phyloP scores from a whole-genome alignment of 768 basidiomycete species.

The Boletus reticulatus region DNA sequence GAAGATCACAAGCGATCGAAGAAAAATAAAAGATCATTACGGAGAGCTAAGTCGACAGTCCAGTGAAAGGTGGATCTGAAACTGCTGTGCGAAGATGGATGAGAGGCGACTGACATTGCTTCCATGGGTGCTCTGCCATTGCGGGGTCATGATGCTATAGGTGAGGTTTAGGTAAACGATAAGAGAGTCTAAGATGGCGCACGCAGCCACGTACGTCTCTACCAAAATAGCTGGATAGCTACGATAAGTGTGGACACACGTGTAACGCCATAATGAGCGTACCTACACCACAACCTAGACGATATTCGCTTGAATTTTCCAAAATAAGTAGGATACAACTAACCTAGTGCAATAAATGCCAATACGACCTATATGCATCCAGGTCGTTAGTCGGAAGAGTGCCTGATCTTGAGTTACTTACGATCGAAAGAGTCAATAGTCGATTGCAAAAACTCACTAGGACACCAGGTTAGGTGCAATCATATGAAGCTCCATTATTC shows the following conservation, averaged over 20 bases:
- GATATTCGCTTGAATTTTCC: not conserved
- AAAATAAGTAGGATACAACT: not conserved
- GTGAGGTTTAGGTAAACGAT: not conserved
- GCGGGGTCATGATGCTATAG: conserved; percentile 26
- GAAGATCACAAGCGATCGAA: conserved; percentile 33
- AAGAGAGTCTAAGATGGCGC: not conserved
- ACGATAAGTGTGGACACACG: not conserved
- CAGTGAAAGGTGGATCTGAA: not conserved
- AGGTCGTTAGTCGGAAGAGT: not conserved
- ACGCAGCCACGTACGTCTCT: conserved; percentile 26
- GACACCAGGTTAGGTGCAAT: not conserved
- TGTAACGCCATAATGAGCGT: conserved; percentile 1
- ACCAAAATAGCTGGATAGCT: conserved; percentile 27
- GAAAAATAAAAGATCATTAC: conserved; percentile 33
- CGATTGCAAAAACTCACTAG: conserved; percentile 34
- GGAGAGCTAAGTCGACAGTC: conserved; percentile 18
- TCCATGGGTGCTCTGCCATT: conserved; percentile 33
- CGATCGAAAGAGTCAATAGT: conserved; percentile 31
- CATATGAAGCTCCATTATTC: not conserved
- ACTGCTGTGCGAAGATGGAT: not conserved
- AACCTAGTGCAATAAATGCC: conserved; percentile 30
- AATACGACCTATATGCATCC: conserved; percentile 18
- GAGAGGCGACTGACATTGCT: conserved; percentile 26
- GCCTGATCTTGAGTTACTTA: conserved; percentile 14
- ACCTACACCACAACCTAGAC: conserved; percentile 30